Evolutionary conservation across 192 early-diverging fungal species (phyloP), one percentile per base, ranked within the genome.

Genomic region (Spinellus fusiger): DNA sequence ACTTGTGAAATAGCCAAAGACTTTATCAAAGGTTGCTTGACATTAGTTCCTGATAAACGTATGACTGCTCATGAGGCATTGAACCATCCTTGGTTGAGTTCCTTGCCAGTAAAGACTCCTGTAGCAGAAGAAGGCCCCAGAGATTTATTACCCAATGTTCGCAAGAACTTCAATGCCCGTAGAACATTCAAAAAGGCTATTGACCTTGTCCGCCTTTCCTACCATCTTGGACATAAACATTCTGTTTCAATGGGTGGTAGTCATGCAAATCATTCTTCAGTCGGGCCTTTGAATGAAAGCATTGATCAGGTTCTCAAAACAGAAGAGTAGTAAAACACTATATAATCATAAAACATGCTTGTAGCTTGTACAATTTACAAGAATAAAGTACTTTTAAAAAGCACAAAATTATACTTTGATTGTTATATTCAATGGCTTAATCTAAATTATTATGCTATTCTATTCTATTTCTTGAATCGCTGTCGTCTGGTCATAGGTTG

Each of bases 51-150:
- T 12, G 62, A 63, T 6, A 51, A 65, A 23, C 82, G 93, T n/a
- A 80, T 90, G 68, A 93, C 89, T 1, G 92, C 86, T 6, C 68
- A 72, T 6, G 71, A 89, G 71, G 92, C 92, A 1, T 66, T 93
- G 27, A 50, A 75, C 33, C 93, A 95, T 49, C 81, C 86, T 13
- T 95, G 93, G 93, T 55, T 94, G 31, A 34, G 56, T 0, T n/a
- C 3, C 10, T 44, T 2, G 3, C 4, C 40, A n/a, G 32, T 32
- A 4, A 20, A 52, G 1, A 31, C 34, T 16, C 54, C 59, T 23
- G 51, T 12, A 53, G 3, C 27, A 7, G 31, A 53, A 12, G 28
- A 25, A 28, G 31, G 33, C 27, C 52, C 48, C 15, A 50, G 67
- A 32, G 84, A 90, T 66, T 54, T 90, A 22, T 68, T 86, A 63